Base-by-base conservation (phyloP, 306 rosid genomes). In the Dalbergia cochinchinensis region DNA sequence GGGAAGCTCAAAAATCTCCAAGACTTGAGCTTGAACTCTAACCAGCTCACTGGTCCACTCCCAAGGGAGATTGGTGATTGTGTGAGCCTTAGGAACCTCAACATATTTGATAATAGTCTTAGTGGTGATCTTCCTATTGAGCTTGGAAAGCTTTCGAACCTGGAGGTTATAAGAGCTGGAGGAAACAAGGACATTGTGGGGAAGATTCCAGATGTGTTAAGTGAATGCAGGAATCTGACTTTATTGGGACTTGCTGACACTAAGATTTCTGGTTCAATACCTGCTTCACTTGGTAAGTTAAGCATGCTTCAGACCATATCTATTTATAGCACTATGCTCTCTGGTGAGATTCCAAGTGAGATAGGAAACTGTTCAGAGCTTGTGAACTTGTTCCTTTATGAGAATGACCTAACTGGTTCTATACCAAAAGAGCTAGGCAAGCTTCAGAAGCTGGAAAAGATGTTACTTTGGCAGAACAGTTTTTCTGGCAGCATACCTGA, bases 301-400 rank as follows among this genome's bases (percentile, higher is more conserved):
- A 59, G 22, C 47, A 81, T 16, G 71, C 96, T 94, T 76, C 92
- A 84, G 65, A 90, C 92, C 1, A 77, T 94, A 15, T 92, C 97
- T 57, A 82, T 94, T 85, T 94, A 94, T 77, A 89, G 89, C 14
- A 90, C 97, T 0, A 77, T 88, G 89, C 79, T 94, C 13, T 88
- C 96, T 4, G 98, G 97, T 35, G 89, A 87, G 84, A 88, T 94
- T 82, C 98, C 98, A n/a, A 77, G 84, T 2, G 91, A 89, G 39
- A 83, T 94, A 71, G 97, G 98, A n/a, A 89, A 94, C 81, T 94
- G 98, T 84, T 89, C 96, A 6, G 96, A 87, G 89, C 98, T 94
- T 73, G 88, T 92, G 65, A 80, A 94, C 63, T 61, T 94, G 85
- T 94, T 78, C 83, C 71, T 94, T 53, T 94, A 90, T 53, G 92